Evolutionary conservation across 2,329 filamentous ascomycete species (phyloP).

Genomic region (Rutstroemia sydowiana): DNA sequence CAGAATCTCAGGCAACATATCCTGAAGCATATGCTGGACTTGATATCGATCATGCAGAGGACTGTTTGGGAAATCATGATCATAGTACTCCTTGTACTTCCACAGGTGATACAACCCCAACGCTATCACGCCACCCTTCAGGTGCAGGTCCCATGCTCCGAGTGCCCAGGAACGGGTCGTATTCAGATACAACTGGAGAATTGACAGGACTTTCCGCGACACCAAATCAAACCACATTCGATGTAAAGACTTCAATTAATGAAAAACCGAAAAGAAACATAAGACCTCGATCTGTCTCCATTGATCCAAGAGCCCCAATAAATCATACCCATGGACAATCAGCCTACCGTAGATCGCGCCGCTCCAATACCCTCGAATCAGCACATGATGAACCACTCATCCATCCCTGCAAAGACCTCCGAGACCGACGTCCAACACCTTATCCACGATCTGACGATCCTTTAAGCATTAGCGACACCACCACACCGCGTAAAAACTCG

Average conservation of each 20-base stretch:
- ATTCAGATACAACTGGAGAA: neutral
- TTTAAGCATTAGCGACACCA: neutral
- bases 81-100: neutral
- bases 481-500: neutral
- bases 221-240: neutral
- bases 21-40: slow-evolving; percentile 4
- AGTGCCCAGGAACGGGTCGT: neutral
- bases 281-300: slow-evolving; percentile 5
- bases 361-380: slow-evolving; percentile 9
- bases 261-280: neutral
- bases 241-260: no score
- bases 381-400: slow-evolving; percentile 3
- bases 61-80: neutral
- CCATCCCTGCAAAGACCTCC: slow-evolving; percentile 2
- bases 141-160: neutral
- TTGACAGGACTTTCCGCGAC: neutral
- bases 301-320: neutral
- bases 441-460: slow-evolving; percentile 14
- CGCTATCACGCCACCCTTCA: neutral
- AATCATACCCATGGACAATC: neutral
- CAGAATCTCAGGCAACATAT: neutral
- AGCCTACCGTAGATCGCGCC: neutral
- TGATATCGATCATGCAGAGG: slow-evolving; percentile 4
- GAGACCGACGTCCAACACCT: slow-evolving; percentile 12
- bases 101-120: neutral